Percentiles rank a stretch among this genome's conserved stretches.
phyloP scores from a whole-genome alignment of 108 stramenopile species.

The Skeletonema menzelii region DNA sequence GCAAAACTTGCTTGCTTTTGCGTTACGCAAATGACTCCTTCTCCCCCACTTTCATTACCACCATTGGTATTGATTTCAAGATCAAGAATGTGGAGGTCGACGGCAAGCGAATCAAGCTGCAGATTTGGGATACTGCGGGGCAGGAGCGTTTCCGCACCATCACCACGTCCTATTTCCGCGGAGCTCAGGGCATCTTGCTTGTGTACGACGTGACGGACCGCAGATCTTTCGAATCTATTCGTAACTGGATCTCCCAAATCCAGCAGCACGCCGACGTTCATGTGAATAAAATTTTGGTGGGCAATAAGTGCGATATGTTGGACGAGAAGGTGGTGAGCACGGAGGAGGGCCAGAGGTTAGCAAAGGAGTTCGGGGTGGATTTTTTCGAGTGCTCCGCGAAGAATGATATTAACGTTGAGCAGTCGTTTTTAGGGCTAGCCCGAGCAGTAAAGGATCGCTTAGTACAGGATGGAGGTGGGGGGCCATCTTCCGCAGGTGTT shows the following conservation, averaged over 20 bases:
- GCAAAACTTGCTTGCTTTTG: slow-evolving; percentile 98
- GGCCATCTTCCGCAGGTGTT: slow-evolving; percentile 48
- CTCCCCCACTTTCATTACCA: slow-evolving; percentile 97
- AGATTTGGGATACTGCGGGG: slow-evolving; percentile 95
- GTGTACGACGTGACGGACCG: slow-evolving; percentile 99
- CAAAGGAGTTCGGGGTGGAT: slow-evolving; percentile 92
- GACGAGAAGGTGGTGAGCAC: slow-evolving; percentile 93
- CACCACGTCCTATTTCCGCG: slow-evolving; percentile 95
- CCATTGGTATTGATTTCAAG: slow-evolving; percentile 98
- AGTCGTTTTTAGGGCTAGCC: slow-evolving; percentile 84
- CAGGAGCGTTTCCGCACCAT: slow-evolving; percentile 96
- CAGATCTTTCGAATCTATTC: slow-evolving; percentile 95
- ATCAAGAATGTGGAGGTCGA: slow-evolving; percentile 96
- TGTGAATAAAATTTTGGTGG: slow-evolving; percentile 96
- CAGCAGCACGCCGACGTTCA: slow-evolving; percentile 97
- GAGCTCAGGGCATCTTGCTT: slow-evolving; percentile 96
- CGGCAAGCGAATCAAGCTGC: slow-evolving; percentile 93
- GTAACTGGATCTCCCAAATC: slow-evolving; percentile 98
- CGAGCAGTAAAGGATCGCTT: slow-evolving; percentile 85
- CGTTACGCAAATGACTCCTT: slow-evolving; percentile 99
- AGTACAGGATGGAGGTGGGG: slow-evolving; percentile 79
- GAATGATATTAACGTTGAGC: slow-evolving; percentile 92
- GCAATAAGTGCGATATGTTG: slow-evolving; percentile 99
- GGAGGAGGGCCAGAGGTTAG: slow-evolving; percentile 93
- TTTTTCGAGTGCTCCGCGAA: slow-evolving; percentile 99